These are phyloP conservation scores for Gynostemma pentaphyllum DNA, from an alignment of 306 rosid species.

Conservation along the genomic window DNA sequence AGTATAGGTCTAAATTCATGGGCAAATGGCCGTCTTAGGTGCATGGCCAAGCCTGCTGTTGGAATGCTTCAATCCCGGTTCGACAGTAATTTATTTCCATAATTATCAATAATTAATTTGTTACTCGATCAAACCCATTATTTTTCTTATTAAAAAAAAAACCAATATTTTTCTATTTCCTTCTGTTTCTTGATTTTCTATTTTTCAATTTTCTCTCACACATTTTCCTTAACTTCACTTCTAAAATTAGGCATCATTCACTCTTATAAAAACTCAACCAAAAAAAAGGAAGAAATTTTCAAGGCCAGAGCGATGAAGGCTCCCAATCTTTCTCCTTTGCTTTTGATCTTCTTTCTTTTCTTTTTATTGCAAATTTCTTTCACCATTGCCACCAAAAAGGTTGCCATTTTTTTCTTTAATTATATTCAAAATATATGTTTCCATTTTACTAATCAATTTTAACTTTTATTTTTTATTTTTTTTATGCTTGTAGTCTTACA, in stretches of 20 bases:
- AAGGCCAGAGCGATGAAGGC: neutral
- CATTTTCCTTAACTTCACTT: too few species aligned
- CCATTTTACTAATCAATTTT: neutral
- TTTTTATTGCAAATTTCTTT: neutral
- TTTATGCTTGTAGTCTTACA: slow-evolving; percentile 26
- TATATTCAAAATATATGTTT: neutral
- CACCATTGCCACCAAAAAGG: slow-evolving; percentile 4
- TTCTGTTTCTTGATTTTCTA: too few species aligned
- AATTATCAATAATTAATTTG: too few species aligned
- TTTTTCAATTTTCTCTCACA: too few species aligned
- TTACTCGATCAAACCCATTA: too few species aligned
- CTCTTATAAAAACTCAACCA: neutral
- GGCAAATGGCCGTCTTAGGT: too few species aligned
- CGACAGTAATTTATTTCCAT: too few species aligned
- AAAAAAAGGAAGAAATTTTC: neutral
- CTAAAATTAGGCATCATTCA: neutral
- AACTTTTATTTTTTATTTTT: neutral
- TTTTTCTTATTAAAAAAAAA: too few species aligned
- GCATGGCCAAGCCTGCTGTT: too few species aligned
- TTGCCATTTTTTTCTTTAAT: neutral
- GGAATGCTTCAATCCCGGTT: too few species aligned
- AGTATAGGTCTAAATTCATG: too few species aligned
- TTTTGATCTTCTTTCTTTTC: neutral
- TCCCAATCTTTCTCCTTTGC: neutral
- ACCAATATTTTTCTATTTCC: too few species aligned